Evolutionary conservation across 1,284 basidiomycete species (phyloP), one percentile per base, ranked within the genome.

Genomic region (Leccinum griseonigrum): DNA sequence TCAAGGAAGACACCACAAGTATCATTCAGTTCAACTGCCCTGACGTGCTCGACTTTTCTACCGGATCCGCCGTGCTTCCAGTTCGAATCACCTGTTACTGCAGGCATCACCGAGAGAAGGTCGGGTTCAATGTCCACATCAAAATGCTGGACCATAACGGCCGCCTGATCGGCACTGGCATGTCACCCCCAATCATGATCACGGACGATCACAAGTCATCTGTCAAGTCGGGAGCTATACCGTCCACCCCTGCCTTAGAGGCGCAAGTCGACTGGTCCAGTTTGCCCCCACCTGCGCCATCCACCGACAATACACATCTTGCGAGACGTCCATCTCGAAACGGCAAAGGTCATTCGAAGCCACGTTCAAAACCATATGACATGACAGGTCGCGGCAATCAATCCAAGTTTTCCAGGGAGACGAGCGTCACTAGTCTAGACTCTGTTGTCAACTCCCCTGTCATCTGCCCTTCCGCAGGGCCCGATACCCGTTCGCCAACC

Each of bases 51-150:
- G 92, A 95, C 69, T 95, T 99, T 72, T 90, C 88, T 14, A 84
- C 89, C 18, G 97, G 97, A 36, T 92, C 93, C 43, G 90, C 90
- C 13, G 85, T 94, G 18, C 81, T 99, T 16, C 97, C 97, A 3
- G 89, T 98, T 55, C 87, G 97, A 54, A 95, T 99, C 66, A 98
- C 97, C 7, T 99, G 97, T 78, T 99, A 99, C 76, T 99, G 97
- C 71, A 90, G 97, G 57, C 97, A 99, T 79, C 97, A 99, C 77
- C 90, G 94, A 64, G 97, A 99, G 78, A 98, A 98, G 79, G 82
- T 92, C 54, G 97, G 97, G 1, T 99, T 99, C 78, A 89, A 91
- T 73, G 89, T 99, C 66, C 91, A 93, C 69, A 93, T 99, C 75
- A 90, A 89, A 18, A 85, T 99, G 81, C 85, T 90, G 69, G 93